Evolutionary conservation across 805 yeast genomes (phyloP).

Genomic region (Cyberlindnera euphorbiae): DNA sequence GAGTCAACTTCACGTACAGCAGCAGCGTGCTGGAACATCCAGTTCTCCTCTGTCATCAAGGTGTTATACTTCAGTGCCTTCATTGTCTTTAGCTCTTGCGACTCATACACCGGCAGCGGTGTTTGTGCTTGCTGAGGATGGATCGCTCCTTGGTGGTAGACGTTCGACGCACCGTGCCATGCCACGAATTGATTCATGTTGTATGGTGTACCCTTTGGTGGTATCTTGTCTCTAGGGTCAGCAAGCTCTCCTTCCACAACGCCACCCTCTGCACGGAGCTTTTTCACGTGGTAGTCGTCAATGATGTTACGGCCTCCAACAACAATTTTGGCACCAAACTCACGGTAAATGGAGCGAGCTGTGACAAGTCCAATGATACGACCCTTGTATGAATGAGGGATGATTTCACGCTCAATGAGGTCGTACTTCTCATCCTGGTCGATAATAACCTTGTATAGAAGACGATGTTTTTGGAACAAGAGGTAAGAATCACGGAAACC

Average conservation of each 20-base stretch:
- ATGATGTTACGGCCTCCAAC: constrained; percentile 72
- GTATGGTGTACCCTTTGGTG: constrained; percentile 38
- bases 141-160: constrained; percentile 30
- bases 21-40: constrained; percentile 83
- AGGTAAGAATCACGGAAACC: constrained; percentile 92
- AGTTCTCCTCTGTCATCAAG: constrained; percentile 56
- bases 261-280: constrained; percentile 47
- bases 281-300: constrained; percentile 84
- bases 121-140: constrained; percentile 11
- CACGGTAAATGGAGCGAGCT: constrained; percentile 83
- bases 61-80: constrained; percentile 18
- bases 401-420: constrained; percentile 69
- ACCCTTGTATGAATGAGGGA: constrained; percentile 89
- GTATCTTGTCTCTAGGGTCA: constrained; percentile 52
- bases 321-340: constrained; percentile 84
- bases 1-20: constrained; percentile 71
- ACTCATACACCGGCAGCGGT: constrained; percentile 20
- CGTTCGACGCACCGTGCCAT: constrained; percentile 44
- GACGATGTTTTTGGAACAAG: constrained; percentile 79
- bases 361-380: constrained; percentile 86
- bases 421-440: constrained; percentile 77
- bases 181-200: constrained; percentile 49
- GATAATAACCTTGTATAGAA: constrained; percentile 67
- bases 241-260: constrained; percentile 69
- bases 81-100: constrained; percentile 21